Percentiles rank a stretch among this genome's conserved stretches.
Evolutionary conservation across 164 flowering plant species (phyloP).

Genomic region (Brasenia schreberi): DNA sequence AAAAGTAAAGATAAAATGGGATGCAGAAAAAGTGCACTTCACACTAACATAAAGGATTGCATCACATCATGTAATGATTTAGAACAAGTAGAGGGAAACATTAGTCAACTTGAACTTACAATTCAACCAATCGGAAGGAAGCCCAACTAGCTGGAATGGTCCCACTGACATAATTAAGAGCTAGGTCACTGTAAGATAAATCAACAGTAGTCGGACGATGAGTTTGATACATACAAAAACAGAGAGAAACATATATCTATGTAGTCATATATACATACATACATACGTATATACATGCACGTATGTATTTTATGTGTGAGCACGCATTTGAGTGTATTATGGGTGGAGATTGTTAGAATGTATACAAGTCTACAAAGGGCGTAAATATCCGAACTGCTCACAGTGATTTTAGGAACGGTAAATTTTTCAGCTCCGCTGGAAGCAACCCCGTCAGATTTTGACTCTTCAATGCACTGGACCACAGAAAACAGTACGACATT

Average conservation of each 20-base stretch:
- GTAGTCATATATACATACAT: no score
- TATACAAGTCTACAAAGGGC: no score
- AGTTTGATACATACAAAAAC: neutral
- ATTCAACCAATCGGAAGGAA: constrained; percentile 22
- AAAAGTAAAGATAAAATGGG: no score
- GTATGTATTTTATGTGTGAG: no score
- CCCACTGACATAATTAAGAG: constrained; percentile 61
- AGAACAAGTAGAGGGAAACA: neutral
- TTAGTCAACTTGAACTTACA: constrained; percentile 24
- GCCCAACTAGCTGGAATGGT: constrained; percentile 64
- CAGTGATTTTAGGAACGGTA: constrained; percentile 47
- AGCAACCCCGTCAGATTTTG: constrained; percentile 53
- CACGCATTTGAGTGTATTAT: no score
- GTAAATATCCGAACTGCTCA: constrained; percentile 18
- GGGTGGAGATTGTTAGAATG: no score
- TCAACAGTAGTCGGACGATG: neutral
- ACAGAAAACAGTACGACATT: neutral
- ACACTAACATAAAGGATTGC: no score
- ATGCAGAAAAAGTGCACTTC: no score
- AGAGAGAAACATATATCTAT: neutral
- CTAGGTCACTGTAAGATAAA: constrained; percentile 38
- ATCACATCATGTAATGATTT: neutral
- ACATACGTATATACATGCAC: no score
- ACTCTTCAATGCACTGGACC: constrained; percentile 2
- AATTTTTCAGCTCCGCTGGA: constrained; percentile 45